A percentile compares a stretch with the other conserved stretches of the same genome.
These are phyloP conservation scores for Ustulina deusta DNA, from an alignment of 2,329 filamentous ascomycete species.

Conservation along the genomic window DNA sequence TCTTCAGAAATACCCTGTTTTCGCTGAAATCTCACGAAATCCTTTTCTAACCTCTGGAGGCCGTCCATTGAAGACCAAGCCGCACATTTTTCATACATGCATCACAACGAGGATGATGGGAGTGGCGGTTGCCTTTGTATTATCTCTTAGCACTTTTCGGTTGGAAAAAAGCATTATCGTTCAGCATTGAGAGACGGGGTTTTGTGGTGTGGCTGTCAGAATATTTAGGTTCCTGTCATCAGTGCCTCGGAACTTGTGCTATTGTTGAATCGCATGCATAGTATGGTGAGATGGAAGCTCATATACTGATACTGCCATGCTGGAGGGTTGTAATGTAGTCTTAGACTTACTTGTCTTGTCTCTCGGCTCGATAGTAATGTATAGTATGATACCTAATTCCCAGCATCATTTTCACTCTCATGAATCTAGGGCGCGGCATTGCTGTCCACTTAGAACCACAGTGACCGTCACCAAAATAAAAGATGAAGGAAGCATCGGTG, in stretches of 20 bases:
- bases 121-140: slow-evolving; percentile 10
- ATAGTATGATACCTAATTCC: slow-evolving; percentile 4
- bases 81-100: slow-evolving; percentile 15
- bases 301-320: neutral
- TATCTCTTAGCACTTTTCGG: slow-evolving; percentile 11
- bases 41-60: slow-evolving; percentile 2
- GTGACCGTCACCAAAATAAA: neutral
- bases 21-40: slow-evolving; percentile 25
- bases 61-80: neutral
- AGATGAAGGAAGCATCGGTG: slow-evolving; percentile 51
- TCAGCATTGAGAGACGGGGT: slow-evolving; percentile 19
- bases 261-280: slow-evolving; percentile 5
- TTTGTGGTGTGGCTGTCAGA: slow-evolving; percentile 4
- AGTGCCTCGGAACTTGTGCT: neutral
- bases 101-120: neutral
- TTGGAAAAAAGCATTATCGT: slow-evolving; percentile 33
- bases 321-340: slow-evolving; percentile 8
- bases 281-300: neutral
- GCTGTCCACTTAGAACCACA: no score
- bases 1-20: slow-evolving; percentile 36
- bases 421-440: no score
- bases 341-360: slow-evolving; percentile 19
- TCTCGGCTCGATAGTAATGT: slow-evolving; percentile 3
- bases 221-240: slow-evolving; percentile 18
- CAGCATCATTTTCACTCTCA: neutral